These are phyloP conservation scores for Dillenia turbinata DNA, from an alignment of 164 flowering plant species.

Conservation along the genomic window DNA sequence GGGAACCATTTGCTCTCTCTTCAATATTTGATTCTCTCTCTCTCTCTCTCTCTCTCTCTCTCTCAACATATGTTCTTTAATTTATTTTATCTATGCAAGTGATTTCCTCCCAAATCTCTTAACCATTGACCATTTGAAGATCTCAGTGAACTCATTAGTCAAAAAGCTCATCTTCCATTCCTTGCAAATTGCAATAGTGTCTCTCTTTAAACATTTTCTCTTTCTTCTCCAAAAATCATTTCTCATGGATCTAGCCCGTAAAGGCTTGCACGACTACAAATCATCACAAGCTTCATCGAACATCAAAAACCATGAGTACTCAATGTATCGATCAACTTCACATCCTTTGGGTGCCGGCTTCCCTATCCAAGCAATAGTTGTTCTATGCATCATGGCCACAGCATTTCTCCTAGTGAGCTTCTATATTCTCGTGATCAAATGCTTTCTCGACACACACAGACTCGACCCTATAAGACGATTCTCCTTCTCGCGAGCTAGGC, in stretches of 20 bases:
- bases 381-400: conserved; percentile 77
- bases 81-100: too few species aligned
- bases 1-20: too few species aligned
- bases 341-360: conserved; percentile 38
- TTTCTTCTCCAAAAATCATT: background rate
- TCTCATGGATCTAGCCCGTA: conserved; percentile 17
- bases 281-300: conserved; percentile 5
- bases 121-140: too few species aligned
- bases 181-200: too few species aligned
- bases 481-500: conserved; percentile 31
- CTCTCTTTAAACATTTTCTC: too few species aligned
- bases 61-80: too few species aligned
- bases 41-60: too few species aligned
- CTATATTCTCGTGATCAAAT: conserved; percentile 88
- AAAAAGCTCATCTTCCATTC: too few species aligned
- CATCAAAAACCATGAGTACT: background rate
- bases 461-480: conserved; percentile 47
- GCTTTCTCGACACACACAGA: conserved; percentile 74
- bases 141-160: too few species aligned
- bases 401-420: conserved; percentile 73
- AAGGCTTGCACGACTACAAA: conserved; percentile 2
- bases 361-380: conserved; percentile 71
- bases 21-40: too few species aligned
- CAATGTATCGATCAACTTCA: conserved; percentile 23
- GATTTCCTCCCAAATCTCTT: too few species aligned